phyloP scores from a whole-genome alignment of 106 monocot genomes.

The Agapanthus africanus region DNA sequence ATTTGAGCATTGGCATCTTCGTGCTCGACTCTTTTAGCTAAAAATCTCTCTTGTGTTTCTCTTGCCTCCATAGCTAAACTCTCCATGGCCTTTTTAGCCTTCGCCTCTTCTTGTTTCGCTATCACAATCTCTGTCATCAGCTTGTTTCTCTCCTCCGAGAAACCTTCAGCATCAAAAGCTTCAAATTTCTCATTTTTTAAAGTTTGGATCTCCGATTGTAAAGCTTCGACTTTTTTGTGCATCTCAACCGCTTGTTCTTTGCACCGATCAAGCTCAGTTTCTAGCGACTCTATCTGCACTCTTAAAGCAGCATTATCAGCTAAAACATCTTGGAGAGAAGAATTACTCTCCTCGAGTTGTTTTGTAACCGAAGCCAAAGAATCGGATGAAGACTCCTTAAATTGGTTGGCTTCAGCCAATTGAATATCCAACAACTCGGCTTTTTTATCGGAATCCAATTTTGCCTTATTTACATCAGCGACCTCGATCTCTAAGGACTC shows the following conservation, averaged over 20 bases:
- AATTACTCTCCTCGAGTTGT: conserved; percentile 15
- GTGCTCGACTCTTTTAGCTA: conserved; percentile 36
- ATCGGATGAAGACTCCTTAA: conserved; percentile 1
- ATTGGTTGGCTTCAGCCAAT: conserved; percentile 10
- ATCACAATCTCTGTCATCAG: conserved; percentile 27
- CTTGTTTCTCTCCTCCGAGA: conserved; percentile 29
- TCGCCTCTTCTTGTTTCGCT: conserved; percentile 25
- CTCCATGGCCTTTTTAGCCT: conserved; percentile 45
- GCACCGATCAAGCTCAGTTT: conserved; percentile 21
- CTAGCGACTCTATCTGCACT: conserved; percentile 32
- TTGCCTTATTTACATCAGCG: conserved; percentile 16
- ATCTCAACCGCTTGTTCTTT: conserved; percentile 7
- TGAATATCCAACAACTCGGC: conserved; percentile 7
- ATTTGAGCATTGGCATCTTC: conserved; percentile 26
- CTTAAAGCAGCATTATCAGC: conserved; percentile 26
- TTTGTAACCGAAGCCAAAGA: conserved; percentile 11
- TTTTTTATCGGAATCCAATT: conserved; percentile 10
- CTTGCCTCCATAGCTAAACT: conserved; percentile 48
- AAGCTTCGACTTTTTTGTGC: conserved; percentile 7
- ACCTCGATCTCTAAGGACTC: conserved; percentile 40
- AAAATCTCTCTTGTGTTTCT: conserved; percentile 40
- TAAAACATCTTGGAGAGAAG: conserved; percentile 18
- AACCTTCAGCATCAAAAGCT: conserved; percentile 17
- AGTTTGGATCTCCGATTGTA: conserved; percentile 18
- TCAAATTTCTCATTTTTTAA: conserved; percentile 4